Conservation (phyloP, 169 alveolate genomes). For the Plasmodium knowlesi region DNA sequence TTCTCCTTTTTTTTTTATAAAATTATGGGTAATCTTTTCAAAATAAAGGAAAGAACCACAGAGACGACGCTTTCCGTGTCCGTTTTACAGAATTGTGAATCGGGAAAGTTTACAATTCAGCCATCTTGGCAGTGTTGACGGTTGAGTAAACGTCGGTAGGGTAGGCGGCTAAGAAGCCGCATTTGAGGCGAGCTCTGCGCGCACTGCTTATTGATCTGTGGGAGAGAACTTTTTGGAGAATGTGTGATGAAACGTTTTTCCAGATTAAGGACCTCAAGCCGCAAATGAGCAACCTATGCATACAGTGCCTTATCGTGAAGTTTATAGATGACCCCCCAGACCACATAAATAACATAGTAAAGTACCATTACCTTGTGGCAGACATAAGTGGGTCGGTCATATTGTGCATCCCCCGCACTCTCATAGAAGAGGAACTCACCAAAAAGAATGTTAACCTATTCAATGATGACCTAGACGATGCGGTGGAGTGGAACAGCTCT, state of each 20-base stretch:
- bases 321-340: slow-evolving; percentile 85
- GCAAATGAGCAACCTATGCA: slow-evolving; percentile 73
- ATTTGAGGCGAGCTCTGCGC: background rate
- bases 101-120: background rate
- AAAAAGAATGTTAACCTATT: slow-evolving; percentile 34
- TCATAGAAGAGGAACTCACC: slow-evolving; percentile 76
- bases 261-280: slow-evolving; percentile 79
- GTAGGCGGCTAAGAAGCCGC: background rate
- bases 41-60: background rate
- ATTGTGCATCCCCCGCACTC: slow-evolving; percentile 82
- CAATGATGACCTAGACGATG: slow-evolving; percentile 49
- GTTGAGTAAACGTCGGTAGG: background rate
- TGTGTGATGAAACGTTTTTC: slow-evolving; percentile 26
- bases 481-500: slow-evolving; percentile 74
- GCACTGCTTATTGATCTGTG: background rate
- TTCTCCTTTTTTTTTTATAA: background rate
- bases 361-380: slow-evolving; percentile 82
- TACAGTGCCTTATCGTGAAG: slow-evolving; percentile 81
- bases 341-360: slow-evolving; percentile 77
- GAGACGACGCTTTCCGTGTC: background rate
- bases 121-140: background rate
- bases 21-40: background rate
- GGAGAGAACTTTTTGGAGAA: background rate
- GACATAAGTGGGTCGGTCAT: slow-evolving; percentile 81
- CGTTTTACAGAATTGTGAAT: background rate